These are phyloP conservation scores for Flueggea neowawraea DNA, from an alignment of 441 rosid genomes.

Conservation along the genomic window DNA sequence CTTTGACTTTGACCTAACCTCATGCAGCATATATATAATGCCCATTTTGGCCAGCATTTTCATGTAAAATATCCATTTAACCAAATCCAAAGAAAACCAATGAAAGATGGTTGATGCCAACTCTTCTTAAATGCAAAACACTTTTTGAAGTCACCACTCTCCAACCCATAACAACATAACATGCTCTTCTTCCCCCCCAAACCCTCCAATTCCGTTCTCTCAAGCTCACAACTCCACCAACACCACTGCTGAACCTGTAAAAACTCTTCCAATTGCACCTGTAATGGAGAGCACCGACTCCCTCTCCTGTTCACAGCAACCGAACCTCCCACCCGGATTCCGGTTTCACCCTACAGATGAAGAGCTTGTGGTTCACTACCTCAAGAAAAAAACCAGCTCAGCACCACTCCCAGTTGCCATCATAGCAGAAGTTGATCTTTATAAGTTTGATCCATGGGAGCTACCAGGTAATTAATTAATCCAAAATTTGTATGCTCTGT, in stretches of 20 bases:
- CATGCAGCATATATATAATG: too few species aligned
- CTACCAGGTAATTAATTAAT: conserved; percentile 49
- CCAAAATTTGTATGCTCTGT: not conserved
- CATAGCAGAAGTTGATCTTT: conserved; percentile 78
- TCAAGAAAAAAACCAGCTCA: conserved; percentile 68
- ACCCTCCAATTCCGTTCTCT: not conserved
- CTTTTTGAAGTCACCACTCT: too few species aligned
- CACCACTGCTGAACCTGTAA: conserved; percentile 1
- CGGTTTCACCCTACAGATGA: conserved; percentile 85
- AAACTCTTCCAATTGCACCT: not conserved
- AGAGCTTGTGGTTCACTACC: conserved; percentile 80
- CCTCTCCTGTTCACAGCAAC: conserved; percentile 52
- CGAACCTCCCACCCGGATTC: conserved; percentile 82
- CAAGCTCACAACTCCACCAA: not conserved
- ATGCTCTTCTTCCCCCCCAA: too few species aligned
- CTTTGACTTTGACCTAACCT: too few species aligned
- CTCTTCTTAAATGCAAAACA: too few species aligned
- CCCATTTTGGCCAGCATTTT: too few species aligned
- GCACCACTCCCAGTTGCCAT: conserved; percentile 78
- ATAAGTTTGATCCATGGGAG: conserved; percentile 91
- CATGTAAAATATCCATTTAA: too few species aligned
- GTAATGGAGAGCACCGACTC: conserved; percentile 72
- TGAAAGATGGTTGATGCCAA: too few species aligned
- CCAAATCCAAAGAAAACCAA: too few species aligned
- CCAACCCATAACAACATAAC: too few species aligned